phyloP scores from a whole-genome alignment of 169 alveolate genomes.

The Plasmodium coatneyi region DNA sequence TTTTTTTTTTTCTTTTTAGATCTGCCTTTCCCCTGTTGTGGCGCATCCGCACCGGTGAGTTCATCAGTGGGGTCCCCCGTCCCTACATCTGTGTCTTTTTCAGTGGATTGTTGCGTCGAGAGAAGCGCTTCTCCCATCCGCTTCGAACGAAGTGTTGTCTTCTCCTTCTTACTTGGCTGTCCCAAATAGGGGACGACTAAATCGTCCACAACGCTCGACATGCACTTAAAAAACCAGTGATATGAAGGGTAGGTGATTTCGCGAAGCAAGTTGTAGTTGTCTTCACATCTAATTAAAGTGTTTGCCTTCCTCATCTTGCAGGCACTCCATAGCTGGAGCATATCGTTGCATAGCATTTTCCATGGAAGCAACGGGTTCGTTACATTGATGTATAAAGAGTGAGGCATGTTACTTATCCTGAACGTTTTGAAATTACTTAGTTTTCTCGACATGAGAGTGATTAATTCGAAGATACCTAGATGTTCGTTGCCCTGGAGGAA shows the following conservation, averaged over 20 bases:
- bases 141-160: background rate
- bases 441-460: constrained; percentile 43
- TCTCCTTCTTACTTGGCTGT: background rate
- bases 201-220: constrained; percentile 75
- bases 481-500: constrained; percentile 77
- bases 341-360: constrained; percentile 79
- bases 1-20: background rate
- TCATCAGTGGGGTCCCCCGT: constrained; percentile 8
- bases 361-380: constrained; percentile 80
- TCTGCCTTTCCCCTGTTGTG: background rate
- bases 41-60: background rate
- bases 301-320: constrained; percentile 75
- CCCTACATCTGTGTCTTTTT: constrained; percentile 2
- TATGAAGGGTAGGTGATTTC: constrained; percentile 81
- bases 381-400: constrained; percentile 76
- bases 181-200: constrained; percentile 53
- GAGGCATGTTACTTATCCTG: constrained; percentile 79
- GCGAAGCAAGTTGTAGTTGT: constrained; percentile 73
- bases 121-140: background rate
- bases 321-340: constrained; percentile 73
- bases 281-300: constrained; percentile 47
- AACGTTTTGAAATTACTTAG: constrained; percentile 75
- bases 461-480: constrained; percentile 76
- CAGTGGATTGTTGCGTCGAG: background rate
- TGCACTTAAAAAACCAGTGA: constrained; percentile 77